Conservation (phyloP, 371 early-diverging fungal genomes). For the Entomophthora muscae region DNA sequence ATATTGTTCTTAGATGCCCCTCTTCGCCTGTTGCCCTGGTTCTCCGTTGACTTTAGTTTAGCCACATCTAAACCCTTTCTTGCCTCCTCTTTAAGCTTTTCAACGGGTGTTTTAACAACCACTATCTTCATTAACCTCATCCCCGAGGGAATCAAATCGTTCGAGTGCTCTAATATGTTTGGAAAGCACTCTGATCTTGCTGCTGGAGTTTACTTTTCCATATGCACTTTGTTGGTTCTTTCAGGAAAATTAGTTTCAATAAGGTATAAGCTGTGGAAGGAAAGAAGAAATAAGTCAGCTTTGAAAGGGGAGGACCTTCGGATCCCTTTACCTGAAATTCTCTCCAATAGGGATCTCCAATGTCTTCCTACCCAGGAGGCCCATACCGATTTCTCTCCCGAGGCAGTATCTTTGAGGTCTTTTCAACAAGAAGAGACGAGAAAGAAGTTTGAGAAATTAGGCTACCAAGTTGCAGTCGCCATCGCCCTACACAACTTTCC, state of each 20-base stretch:
- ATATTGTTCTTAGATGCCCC: background rate
- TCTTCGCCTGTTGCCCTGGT: background rate
- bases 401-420: background rate
- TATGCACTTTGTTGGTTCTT: background rate
- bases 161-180: background rate
- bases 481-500: conserved; percentile 13
- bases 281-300: background rate
- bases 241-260: background rate
- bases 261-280: background rate
- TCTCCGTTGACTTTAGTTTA: conserved; percentile 4
- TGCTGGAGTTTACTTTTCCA: background rate
- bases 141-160: conserved; percentile 9
- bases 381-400: background rate
- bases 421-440: background rate
- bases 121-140: conserved; percentile 10
- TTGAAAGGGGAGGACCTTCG: background rate
- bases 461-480: conserved; percentile 10
- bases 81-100: conserved; percentile 10
- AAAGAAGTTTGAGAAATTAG: conserved; percentile 4
- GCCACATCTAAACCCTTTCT: conserved; percentile 10
- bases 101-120: conserved; percentile 11
- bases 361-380: background rate
- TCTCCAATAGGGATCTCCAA: background rate
- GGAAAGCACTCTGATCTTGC: background rate
- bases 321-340: background rate